Base-by-base conservation (phyloP, 2,329 filamentous ascomycete genomes). In the Exophiala sideris region DNA sequence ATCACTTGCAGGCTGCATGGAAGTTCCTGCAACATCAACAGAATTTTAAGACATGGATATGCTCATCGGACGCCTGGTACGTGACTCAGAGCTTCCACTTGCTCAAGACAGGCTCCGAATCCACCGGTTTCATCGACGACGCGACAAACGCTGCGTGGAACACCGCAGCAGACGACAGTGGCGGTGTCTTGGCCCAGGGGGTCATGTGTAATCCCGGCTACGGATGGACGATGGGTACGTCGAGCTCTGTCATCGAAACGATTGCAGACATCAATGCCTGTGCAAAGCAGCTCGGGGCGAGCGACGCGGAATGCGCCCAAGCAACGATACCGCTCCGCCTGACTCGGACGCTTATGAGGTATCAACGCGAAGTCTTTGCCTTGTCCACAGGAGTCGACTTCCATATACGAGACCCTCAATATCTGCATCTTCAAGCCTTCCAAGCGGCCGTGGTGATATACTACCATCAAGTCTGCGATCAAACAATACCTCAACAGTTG, bases 21-120 rank as follows among this genome's bases (percentile, higher is more conserved):
- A 39, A 24, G 7, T 48, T 38, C 21, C 11, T 48, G 8, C 46
- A 48, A 14, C 33, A 48, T 8, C 46, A 48, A 38, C 33, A 35
- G 18, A 12, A 34, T 2, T 24, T 3, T 7, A 21, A 36, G 9
- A 18, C 32, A 3, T 48, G 46, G 46, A 11, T 12, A 9, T 11
- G 18, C 16, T 48, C 46, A 10, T 16, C 32, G 16, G 46, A 48
- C 18, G 46, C 46, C 14, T 48, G 46, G 46, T 48, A 48, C 21
- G 46, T 48, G 4, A 48, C 46, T 18, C 46, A 48, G 33, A 48
- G 46, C 35, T 48, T 38, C 33, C 35, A 40, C 33, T 34, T 48
- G 46, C 35, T 48, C 16, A 48, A 35, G 35, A 48, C 35, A 12
- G 33, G 35, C 12, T 39, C 33, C 3, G 46, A 40, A 3, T 35